Base-by-base conservation (phyloP, 768 basidiomycete genomes). In the Rhodotorula diobovata region DNA sequence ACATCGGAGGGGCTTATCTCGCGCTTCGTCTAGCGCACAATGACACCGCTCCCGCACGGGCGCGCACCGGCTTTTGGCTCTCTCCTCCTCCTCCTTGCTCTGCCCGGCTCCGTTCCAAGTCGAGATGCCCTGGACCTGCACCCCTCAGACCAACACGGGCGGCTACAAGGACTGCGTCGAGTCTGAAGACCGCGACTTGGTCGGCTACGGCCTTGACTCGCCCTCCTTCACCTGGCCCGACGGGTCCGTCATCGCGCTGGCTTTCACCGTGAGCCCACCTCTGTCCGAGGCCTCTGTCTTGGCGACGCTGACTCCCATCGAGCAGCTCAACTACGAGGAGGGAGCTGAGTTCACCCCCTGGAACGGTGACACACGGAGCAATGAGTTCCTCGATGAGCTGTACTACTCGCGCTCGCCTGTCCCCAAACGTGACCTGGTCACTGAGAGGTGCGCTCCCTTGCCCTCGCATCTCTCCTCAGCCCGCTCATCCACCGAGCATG, bases 191-290 rank as follows among this genome's bases (percentile, higher is more conserved):
- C 76, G 77, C 18, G 77, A 78, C 60, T 78, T 66, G 58, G 67
- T 75, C 4, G 76, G 76, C 9, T 78, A 78, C 64, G 77, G 77
- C 25, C 21, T 62, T 4, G 68, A 76, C 16, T 59, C 25, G 34
- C 67, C 68, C 39, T 61, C 51, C 20, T 67, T 66, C 30, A 61
- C 60, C 14, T 78, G 77, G 77, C 77, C 77, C 4, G 63, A 66
- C 39, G 74, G 74, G 0, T 66, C 67, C 18, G 76, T 76, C 63
- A 78, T 78, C 37, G 77, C 77, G 9, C 76, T 78, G 4, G 68
- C 71, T 46, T 78, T 78, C 41, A 71, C 75, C 25, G 58, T 76
- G 25, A 78, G 76, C 61, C n/a, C n/a, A n/a, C n/a, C n/a, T n/a
- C n/a, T n/a, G n/a, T n/a, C n/a, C n/a, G n/a, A n/a, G n/a, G n/a